These are phyloP conservation scores for Pittosporum tobira DNA, from an alignment of 129 eudicot genomes.

Conservation along the genomic window DNA sequence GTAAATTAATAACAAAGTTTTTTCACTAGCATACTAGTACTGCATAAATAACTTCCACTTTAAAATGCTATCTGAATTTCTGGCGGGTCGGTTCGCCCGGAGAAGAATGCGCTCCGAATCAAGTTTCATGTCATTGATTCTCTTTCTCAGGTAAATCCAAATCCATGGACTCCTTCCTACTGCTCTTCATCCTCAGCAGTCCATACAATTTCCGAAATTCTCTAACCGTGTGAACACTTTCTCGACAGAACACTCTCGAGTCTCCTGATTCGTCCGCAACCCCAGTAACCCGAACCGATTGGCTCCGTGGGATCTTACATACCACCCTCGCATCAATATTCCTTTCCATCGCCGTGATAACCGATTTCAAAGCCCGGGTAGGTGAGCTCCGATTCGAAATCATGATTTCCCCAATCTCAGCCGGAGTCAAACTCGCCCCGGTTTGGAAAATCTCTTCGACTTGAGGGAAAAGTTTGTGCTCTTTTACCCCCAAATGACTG, in stretches of 20 bases:
- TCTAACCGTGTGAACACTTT: constrained; percentile 30
- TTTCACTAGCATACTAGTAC: no score
- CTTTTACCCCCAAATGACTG: constrained; percentile 74
- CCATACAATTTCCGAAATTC: constrained; percentile 52
- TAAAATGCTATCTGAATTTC: no score
- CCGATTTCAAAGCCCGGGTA: constrained; percentile 59
- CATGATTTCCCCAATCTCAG: constrained; percentile 90
- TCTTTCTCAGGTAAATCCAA: constrained; percentile 33
- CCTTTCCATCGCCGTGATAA: constrained; percentile 46
- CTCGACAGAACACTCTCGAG: constrained; percentile 24
- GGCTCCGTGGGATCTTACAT: constrained; percentile 21
- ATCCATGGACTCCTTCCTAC: constrained; percentile 36
- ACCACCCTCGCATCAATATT: constrained; percentile 19
- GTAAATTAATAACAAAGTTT: no score
- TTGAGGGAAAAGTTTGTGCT: constrained; percentile 78
- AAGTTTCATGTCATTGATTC: constrained; percentile 27
- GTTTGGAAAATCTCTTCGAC: constrained; percentile 83
- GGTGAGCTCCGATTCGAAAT: constrained; percentile 74
- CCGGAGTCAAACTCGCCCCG: constrained; percentile 73
- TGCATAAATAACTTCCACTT: no score
- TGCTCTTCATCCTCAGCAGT: constrained; percentile 27
- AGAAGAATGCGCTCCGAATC: no score
- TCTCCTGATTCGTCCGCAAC: constrained; percentile 34
- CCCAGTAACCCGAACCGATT: constrained; percentile 29
- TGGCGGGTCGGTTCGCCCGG: no score